These are phyloP conservation scores for Entophlyctis luteolus DNA, from an alignment of 192 early-diverging fungal species.

Conservation along the genomic window DNA sequence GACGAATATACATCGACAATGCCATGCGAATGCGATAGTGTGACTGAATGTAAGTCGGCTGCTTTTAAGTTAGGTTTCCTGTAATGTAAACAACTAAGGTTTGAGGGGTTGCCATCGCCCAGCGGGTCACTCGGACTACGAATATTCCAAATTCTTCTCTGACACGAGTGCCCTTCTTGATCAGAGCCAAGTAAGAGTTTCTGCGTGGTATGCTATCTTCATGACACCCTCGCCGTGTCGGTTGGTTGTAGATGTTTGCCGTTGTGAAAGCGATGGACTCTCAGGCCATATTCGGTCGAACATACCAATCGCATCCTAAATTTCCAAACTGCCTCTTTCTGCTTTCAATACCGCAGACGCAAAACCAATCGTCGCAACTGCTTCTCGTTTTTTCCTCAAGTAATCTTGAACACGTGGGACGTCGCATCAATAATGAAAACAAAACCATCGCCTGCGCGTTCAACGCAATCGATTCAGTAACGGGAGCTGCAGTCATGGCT, in stretches of 20 bases:
- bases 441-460: too few relatives aligned
- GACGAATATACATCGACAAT: neutral
- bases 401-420: too few relatives aligned
- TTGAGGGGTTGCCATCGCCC: neutral
- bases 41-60: too few relatives aligned
- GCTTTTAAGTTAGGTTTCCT: too few relatives aligned
- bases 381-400: conserved; percentile 9
- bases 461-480: neutral
- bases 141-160: conserved; percentile 11
- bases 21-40: neutral
- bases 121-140: conserved; percentile 2
- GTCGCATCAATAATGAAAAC: too few relatives aligned
- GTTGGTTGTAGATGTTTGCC: neutral
- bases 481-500: neutral
- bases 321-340: conserved; percentile 16
- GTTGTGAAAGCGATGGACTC: neutral
- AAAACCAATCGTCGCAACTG: neutral
- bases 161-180: conserved; percentile 2
- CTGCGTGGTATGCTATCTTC: neutral
- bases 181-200: neutral
- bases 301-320: neutral
- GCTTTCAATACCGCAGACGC: conserved; percentile 3
- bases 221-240: too few relatives aligned
- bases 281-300: conserved; percentile 3
- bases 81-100: neutral